Percentiles rank a stretch among this genome's conserved stretches.
Conservation (phyloP, 164 flowering plant species). For the Aristolochia californica region DNA sequence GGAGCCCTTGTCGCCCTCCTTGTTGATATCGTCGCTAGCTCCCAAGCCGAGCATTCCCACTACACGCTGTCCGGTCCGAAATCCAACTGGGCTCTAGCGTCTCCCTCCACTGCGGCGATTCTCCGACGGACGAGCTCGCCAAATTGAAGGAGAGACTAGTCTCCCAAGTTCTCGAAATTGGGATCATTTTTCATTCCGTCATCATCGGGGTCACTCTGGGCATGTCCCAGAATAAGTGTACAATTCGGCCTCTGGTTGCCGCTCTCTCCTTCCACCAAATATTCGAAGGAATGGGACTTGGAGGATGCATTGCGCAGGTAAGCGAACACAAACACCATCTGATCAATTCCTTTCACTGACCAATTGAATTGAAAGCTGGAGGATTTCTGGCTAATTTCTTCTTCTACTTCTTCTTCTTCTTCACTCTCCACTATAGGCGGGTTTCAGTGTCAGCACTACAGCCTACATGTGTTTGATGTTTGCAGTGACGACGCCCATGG, state of each 20-base stretch:
- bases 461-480: conserved; percentile 71
- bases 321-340: too few species aligned
- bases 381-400: not conserved
- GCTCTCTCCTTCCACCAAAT: conserved; percentile 72
- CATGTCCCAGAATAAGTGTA: conserved; percentile 70
- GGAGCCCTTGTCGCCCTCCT: conserved; percentile 47
- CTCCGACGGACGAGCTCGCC: conserved; percentile 23
- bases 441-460: conserved; percentile 43
- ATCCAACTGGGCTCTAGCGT: not conserved
- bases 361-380: too few species aligned
- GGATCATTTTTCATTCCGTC: conserved; percentile 69
- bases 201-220: conserved; percentile 74
- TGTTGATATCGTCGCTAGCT: conserved; percentile 52
- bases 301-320: conserved; percentile 88
- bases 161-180: conserved; percentile 65
- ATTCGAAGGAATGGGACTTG: conserved; percentile 84
- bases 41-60: conserved; percentile 29
- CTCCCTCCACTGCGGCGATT: conserved; percentile 3
- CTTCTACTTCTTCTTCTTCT: not conserved
- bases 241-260: conserved; percentile 61
- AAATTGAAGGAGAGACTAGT: conserved; percentile 61
- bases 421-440: too few species aligned
- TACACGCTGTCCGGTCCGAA: conserved; percentile 22
- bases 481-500: conserved; percentile 64
- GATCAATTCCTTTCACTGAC: too few species aligned